Evolutionary conservation across 345 rosid species (phyloP).

Genomic region (Eucalyptus leucophloia): DNA sequence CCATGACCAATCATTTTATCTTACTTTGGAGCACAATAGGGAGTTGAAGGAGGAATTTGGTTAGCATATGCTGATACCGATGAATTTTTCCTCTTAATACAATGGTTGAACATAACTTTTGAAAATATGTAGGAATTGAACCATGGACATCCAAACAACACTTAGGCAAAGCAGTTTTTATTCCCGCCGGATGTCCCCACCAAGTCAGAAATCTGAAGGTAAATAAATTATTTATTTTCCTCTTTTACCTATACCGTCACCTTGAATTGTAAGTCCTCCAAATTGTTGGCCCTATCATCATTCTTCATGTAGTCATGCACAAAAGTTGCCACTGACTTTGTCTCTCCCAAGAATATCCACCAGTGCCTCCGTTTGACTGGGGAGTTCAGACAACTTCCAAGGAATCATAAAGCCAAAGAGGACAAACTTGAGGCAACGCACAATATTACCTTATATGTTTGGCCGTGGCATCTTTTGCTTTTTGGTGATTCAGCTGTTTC

Average conservation of each 20-base stretch:
- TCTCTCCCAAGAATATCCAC: slow-evolving; percentile 67
- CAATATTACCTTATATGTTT: too few relatives aligned
- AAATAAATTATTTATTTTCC: not conserved
- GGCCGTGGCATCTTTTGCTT: too few relatives aligned
- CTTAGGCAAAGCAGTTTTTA: slow-evolving; percentile 83
- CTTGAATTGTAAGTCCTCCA: not conserved
- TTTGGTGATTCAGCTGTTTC: too few relatives aligned
- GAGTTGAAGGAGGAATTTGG: slow-evolving; percentile 74
- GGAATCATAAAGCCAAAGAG: too few relatives aligned
- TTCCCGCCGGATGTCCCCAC: slow-evolving; percentile 96
- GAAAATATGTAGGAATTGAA: slow-evolving; percentile 39
- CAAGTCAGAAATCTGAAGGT: slow-evolving; percentile 96
- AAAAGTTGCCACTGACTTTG: slow-evolving; percentile 86
- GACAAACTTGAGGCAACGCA: too few relatives aligned
- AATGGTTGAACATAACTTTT: not conserved
- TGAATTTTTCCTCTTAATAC: not conserved
- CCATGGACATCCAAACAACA: slow-evolving; percentile 86
- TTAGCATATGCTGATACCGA: slow-evolving; percentile 7
- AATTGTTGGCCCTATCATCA: not conserved
- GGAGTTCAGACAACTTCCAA: too few relatives aligned
- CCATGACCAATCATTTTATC: slow-evolving; percentile 72
- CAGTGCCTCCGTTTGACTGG: not conserved
- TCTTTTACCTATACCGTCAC: not conserved
- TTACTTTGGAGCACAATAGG: slow-evolving; percentile 54
- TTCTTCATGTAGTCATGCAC: slow-evolving; percentile 55